Evolutionary conservation across 2,329 filamentous ascomycete genomes (phyloP).

Genomic region (Sporothrix brasiliensis): DNA sequence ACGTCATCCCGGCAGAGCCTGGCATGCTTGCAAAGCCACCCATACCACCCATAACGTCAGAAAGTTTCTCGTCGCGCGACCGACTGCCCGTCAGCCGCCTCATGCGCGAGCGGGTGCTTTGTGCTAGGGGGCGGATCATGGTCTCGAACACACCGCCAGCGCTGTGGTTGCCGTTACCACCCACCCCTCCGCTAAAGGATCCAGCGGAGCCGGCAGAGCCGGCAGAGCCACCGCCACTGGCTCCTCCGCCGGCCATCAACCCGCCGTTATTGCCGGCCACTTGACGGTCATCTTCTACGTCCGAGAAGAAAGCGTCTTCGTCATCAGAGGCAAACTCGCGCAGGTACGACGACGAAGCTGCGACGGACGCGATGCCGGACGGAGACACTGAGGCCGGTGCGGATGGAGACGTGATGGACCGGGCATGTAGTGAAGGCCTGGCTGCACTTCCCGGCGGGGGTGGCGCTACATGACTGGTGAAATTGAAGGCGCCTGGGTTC

Average conservation of each 20-base stretch:
- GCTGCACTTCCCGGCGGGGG: constrained; percentile 40
- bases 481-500: constrained; percentile 62
- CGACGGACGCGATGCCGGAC: constrained; percentile 67
- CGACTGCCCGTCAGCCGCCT: constrained; percentile 63
- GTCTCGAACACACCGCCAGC: constrained; percentile 54
- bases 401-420: constrained; percentile 82
- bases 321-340: constrained; percentile 73
- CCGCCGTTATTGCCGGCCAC: constrained; percentile 33
- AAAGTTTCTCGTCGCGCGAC: constrained; percentile 44
- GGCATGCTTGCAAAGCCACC: background rate
- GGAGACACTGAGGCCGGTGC: constrained; percentile 45
- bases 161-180: constrained; percentile 10
- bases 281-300: constrained; percentile 66
- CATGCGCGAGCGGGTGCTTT: constrained; percentile 62
- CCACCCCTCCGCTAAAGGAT: background rate
- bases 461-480: constrained; percentile 7
- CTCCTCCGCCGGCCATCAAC: background rate
- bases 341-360: constrained; percentile 59
- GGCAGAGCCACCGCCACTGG: background rate
- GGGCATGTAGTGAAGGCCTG: constrained; percentile 72
- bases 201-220: background rate
- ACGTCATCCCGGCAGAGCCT: background rate
- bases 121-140: constrained; percentile 62
- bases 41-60: constrained; percentile 28
- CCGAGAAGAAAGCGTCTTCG: constrained; percentile 80